Conservation (phyloP, 179 eudicot genomes). For the Beta corolliflora region DNA sequence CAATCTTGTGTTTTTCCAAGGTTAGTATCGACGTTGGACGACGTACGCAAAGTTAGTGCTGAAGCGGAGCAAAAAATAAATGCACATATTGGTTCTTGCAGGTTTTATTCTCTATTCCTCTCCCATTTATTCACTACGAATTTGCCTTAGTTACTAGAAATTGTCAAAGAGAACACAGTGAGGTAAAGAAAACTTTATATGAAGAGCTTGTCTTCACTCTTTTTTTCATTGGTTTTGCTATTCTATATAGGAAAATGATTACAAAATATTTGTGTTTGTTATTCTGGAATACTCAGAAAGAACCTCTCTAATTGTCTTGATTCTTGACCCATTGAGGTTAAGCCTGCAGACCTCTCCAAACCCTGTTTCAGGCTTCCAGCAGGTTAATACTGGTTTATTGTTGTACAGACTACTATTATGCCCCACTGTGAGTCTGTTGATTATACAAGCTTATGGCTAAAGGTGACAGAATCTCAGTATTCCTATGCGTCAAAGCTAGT, state of each 20-base stretch:
- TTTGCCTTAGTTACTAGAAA: neutral
- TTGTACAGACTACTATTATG: too few relatives aligned
- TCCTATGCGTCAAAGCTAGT: too few relatives aligned
- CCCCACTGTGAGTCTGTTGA: too few relatives aligned
- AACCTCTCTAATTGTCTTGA: neutral
- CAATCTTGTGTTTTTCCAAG: constrained; percentile 91
- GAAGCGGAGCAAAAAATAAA: constrained; percentile 82
- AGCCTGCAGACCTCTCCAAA: too few relatives aligned
- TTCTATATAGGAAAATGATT: too few relatives aligned
- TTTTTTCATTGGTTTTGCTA: neutral
- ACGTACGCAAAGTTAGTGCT: constrained; percentile 82
- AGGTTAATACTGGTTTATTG: too few relatives aligned
- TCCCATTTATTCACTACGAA: neutral
- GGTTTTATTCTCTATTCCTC: constrained; percentile 43
- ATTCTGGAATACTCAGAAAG: neutral
- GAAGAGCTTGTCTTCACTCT: neutral
- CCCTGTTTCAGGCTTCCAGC: too few relatives aligned
- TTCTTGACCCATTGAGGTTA: neutral
- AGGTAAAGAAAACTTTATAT: neutral
- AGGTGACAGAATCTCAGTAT: too few relatives aligned
- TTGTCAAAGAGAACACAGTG: neutral
- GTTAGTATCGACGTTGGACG: constrained; percentile 67
- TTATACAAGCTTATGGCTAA: too few relatives aligned
- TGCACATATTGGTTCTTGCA: constrained; percentile 63
- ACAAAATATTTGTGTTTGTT: neutral